Percentiles rank a stretch among this genome's conserved stretches.
Evolutionary conservation across 352 stramenopile genomes (phyloP).

Genomic region (Pythium utonaiense): DNA sequence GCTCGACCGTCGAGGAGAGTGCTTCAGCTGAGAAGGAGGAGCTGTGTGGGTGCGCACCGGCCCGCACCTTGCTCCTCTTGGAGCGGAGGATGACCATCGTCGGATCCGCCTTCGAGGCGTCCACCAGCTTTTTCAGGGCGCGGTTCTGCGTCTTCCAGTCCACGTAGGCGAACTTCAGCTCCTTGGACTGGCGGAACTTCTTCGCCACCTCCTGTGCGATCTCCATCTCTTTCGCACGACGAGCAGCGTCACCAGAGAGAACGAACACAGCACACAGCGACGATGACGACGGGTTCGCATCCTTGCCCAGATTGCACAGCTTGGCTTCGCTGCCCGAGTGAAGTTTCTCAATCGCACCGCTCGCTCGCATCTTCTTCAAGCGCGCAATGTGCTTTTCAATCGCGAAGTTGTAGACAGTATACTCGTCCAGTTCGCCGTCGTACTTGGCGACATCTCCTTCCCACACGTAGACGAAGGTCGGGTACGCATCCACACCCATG

Average conservation of each 20-base stretch:
- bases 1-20: conserved; percentile 67
- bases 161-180: conserved; percentile 63
- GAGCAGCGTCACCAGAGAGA: conserved; percentile 42
- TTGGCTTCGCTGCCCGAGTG: conserved; percentile 69
- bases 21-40: conserved; percentile 42
- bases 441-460: conserved; percentile 44
- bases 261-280: conserved; percentile 74
- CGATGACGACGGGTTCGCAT: conserved; percentile 44
- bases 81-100: conserved; percentile 61
- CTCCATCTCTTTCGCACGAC: conserved; percentile 42
- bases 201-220: conserved; percentile 51
- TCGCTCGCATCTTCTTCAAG: conserved; percentile 58
- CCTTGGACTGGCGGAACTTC: conserved; percentile 65
- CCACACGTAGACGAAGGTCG: conserved; percentile 72
- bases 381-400: conserved; percentile 76
- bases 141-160: conserved; percentile 66
- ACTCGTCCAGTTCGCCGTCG: conserved; percentile 73
- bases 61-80: conserved; percentile 61
- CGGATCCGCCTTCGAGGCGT: conserved; percentile 22
- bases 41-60: conserved; percentile 32
- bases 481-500: conserved; percentile 33
- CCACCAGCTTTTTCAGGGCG: conserved; percentile 48
- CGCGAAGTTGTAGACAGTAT: conserved; percentile 80
- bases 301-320: conserved; percentile 71
- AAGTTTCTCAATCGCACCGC: conserved; percentile 68